Evolutionary conservation across 306 rosid species (phyloP).

Genomic region (Albizia julibrissin): DNA sequence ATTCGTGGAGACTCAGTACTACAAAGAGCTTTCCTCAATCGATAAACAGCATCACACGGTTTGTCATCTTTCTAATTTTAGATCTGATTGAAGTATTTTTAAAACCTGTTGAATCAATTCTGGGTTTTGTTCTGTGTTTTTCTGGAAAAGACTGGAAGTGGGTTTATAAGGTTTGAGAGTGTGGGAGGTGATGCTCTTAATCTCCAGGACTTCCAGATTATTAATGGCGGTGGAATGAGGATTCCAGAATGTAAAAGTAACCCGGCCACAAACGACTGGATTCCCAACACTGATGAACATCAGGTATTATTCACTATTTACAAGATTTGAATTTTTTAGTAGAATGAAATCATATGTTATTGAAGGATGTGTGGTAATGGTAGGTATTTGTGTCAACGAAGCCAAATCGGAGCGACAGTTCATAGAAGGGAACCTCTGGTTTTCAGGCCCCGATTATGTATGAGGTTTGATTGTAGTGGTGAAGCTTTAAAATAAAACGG

Average conservation of each 20-base stretch:
- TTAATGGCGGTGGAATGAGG: constrained; percentile 22
- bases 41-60: constrained; percentile 75
- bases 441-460: not conserved
- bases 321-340: not conserved
- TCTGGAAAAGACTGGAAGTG: constrained; percentile 66
- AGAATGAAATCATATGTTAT: not conserved
- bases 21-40: constrained; percentile 54
- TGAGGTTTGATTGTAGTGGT: constrained; percentile 5
- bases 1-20: constrained; percentile 70
- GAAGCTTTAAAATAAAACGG: not conserved
- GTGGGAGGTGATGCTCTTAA: constrained; percentile 38
- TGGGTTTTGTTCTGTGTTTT: not conserved
- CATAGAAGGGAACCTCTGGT: not conserved
- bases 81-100: not conserved
- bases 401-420: constrained; percentile 59
- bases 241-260: constrained; percentile 51
- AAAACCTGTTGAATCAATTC: not conserved
- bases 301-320: constrained; percentile 24
- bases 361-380: not conserved
- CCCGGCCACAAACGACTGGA: constrained; percentile 89
- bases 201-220: constrained; percentile 22
- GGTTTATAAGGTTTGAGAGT: constrained; percentile 55
- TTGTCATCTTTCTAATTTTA: not conserved
- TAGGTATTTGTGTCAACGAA: constrained; percentile 46
- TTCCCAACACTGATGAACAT: constrained; percentile 49